A percentile compares a stretch with the other conserved stretches of the same genome.
These are phyloP conservation scores for Trebouxia sp. DNA, from an alignment of 139 green algal species.

Conservation along the genomic window DNA sequence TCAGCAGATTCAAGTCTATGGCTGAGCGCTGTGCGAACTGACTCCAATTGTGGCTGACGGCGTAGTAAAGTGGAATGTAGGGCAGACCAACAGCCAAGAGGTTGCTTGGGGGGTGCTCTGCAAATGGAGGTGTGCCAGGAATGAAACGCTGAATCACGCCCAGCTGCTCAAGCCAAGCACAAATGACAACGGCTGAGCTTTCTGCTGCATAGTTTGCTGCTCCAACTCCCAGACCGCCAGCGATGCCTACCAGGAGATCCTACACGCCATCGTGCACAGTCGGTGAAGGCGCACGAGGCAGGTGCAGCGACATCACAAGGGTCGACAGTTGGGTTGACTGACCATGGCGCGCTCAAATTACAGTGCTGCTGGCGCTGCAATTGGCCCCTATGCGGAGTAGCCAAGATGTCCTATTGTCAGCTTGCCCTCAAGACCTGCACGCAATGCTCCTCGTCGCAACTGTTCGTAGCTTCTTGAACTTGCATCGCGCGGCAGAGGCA, in stretches of 20 bases:
- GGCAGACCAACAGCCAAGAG: conserved; percentile 21
- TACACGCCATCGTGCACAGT: too few species aligned
- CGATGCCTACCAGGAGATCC: neutral
- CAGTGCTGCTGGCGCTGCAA: too few species aligned
- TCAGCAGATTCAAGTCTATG: neutral
- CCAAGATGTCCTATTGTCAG: too few species aligned
- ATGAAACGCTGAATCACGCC: neutral
- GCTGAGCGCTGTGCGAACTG: neutral
- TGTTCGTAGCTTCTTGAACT: too few species aligned
- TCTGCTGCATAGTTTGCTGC: conserved; percentile 26
- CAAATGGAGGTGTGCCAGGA: neutral
- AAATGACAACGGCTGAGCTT: neutral
- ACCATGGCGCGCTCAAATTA: too few species aligned
- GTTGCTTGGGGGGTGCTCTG: conserved; percentile 29
- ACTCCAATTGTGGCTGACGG: neutral
- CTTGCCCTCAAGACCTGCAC: too few species aligned
- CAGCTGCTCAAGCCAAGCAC: neutral
- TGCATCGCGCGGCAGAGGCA: too few species aligned
- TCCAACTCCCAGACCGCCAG: conserved; percentile 1
- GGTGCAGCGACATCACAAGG: too few species aligned
- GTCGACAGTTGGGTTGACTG: too few species aligned
- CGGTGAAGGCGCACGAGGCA: too few species aligned
- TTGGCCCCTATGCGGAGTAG: too few species aligned
- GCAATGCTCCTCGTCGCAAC: too few species aligned
- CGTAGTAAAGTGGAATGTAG: conserved; percentile 29